phyloP scores from a whole-genome alignment of 257 asterid genomes.

The Ligustrum vulgare region DNA sequence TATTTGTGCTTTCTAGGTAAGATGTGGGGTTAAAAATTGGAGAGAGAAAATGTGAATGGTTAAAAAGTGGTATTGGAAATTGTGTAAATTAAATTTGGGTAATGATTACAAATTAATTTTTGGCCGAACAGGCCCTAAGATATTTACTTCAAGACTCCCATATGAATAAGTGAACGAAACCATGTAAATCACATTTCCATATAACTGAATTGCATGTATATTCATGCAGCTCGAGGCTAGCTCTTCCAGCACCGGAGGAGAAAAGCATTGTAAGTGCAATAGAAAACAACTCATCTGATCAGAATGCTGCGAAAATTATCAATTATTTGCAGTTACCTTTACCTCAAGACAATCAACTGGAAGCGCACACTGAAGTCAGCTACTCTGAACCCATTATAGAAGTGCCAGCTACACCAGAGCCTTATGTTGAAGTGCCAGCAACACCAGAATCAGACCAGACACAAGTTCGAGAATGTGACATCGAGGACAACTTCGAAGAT shows the following conservation, averaged over 20 bases:
- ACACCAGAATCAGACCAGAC: constrained; percentile 63
- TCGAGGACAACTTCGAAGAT: constrained; percentile 64
- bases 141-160: not conserved
- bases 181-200: constrained; percentile 17
- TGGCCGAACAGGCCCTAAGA: too few relatives aligned
- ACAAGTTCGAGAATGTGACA: constrained; percentile 52
- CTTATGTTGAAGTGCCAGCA: constrained; percentile 44
- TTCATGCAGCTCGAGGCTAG: constrained; percentile 78
- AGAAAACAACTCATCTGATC: constrained; percentile 44
- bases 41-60: too few relatives aligned
- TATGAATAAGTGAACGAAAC: not conserved
- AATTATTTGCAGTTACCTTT: constrained; percentile 63
- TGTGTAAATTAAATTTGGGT: too few relatives aligned
- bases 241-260: constrained; percentile 92
- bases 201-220: constrained; percentile 28
- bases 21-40: too few relatives aligned
- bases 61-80: too few relatives aligned
- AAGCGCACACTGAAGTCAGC: constrained; percentile 31
- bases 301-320: constrained; percentile 36
- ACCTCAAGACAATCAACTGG: constrained; percentile 38
- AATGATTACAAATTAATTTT: too few relatives aligned
- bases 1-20: too few relatives aligned
- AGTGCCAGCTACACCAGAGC: constrained; percentile 54
- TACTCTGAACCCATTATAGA: constrained; percentile 63
- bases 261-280: constrained; percentile 52